Evolutionary conservation across 192 early-diverging fungal genomes (phyloP).

Genomic region (Coemansia sp.): DNA sequence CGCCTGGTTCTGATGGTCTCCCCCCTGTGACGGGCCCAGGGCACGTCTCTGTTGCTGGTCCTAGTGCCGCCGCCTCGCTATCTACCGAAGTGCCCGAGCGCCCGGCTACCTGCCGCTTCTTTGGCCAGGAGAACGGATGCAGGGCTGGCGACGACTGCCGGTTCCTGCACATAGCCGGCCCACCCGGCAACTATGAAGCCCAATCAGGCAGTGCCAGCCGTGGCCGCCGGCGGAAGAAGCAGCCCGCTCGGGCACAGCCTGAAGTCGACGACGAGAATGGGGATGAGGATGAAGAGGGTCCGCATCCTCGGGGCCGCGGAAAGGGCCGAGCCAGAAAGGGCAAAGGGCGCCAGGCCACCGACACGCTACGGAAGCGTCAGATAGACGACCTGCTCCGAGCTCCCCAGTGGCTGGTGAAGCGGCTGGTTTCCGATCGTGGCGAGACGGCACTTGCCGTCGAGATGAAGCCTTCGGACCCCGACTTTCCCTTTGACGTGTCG

Average conservation of each 20-base stretch:
- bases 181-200: neutral
- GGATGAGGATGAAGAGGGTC: neutral
- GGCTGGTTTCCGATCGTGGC: constrained; percentile 25
- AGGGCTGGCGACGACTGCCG: constrained; percentile 21
- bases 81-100: no score
- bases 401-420: constrained; percentile 22
- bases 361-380: constrained; percentile 18
- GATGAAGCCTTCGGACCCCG: constrained; percentile 59
- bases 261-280: neutral
- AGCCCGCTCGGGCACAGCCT: neutral
- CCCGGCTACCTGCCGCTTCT: constrained; percentile 21
- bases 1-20: no score
- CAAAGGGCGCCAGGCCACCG: neutral
- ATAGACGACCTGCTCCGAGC: constrained; percentile 26
- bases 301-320: neutral
- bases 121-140: constrained; percentile 21
- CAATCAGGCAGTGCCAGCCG: neutral
- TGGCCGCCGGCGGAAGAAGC: no score
- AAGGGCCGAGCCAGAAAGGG: no score
- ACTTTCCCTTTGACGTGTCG: constrained; percentile 73
- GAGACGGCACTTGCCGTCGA: constrained; percentile 40
- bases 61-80: no score
- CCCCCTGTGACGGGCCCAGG: no score
- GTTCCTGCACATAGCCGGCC: constrained; percentile 16
- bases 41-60: no score